Percentiles rank a stretch among this genome's conserved stretches.
These are phyloP conservation scores for Penicillium sp. DNA, from an alignment of 2,329 filamentous ascomycete species.

Conservation along the genomic window DNA sequence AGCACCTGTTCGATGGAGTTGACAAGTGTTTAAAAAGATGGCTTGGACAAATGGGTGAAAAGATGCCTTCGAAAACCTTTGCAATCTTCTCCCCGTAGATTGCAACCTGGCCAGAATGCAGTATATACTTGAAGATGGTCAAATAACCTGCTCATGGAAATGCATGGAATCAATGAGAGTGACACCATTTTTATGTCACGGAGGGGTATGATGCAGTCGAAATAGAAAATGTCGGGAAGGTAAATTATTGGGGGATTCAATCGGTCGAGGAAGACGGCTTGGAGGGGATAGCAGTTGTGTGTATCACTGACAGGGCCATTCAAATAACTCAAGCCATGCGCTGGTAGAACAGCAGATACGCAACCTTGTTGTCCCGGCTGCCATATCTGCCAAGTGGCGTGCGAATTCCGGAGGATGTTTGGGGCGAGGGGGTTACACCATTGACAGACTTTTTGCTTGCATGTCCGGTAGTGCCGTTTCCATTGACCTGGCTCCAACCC, in stretches of 20 bases:
- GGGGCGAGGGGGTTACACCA: conserved; percentile 53
- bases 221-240: conserved; percentile 5
- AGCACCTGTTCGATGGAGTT: too few species aligned
- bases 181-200: conserved; percentile 2
- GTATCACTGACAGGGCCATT: not conserved
- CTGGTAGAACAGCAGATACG: conserved; percentile 95
- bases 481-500: conserved; percentile 83
- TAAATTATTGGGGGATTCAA: not conserved
- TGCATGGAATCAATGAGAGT: conserved; percentile 6
- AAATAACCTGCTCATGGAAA: conserved; percentile 5
- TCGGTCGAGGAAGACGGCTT: not conserved
- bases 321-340: conserved; percentile 50
- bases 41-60: too few species aligned
- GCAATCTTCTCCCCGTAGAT: not conserved
- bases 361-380: conserved; percentile 90
- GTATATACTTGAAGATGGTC: conserved; percentile 13
- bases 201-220: conserved; percentile 13
- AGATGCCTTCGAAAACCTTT: too few species aligned
- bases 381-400: conserved; percentile 56
- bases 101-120: conserved; percentile 3
- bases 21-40: too few species aligned
- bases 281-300: not conserved
- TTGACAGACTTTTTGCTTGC: conserved; percentile 74
- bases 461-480: conserved; percentile 44
- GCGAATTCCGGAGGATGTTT: conserved; percentile 56